A percentile compares a stretch with the other conserved stretches of the same genome.
Evolutionary conservation across 2,329 filamentous ascomycete species (phyloP).

Genomic region (Ophiobolus disseminans): DNA sequence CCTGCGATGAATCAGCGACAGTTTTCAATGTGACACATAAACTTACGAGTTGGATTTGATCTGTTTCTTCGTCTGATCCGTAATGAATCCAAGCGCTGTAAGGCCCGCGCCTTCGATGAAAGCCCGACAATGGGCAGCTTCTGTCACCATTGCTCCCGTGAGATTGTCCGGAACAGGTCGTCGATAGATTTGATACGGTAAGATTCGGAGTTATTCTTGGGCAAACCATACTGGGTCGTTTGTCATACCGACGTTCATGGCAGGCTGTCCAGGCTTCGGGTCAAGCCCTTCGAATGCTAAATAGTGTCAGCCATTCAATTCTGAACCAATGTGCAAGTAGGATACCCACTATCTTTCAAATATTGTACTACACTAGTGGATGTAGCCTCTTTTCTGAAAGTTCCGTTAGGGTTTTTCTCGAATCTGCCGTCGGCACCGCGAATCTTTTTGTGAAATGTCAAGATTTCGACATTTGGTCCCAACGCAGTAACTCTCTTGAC

Average conservation of each 20-base stretch:
- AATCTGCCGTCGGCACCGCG: too few species aligned
- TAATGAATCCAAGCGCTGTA: neutral
- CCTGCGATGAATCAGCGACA: neutral
- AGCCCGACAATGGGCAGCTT: neutral
- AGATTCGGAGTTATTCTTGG: constrained; percentile 9
- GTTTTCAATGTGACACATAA: too few species aligned
- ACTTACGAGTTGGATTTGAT: neutral
- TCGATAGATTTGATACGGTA: constrained; percentile 17
- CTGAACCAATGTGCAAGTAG: too few species aligned
- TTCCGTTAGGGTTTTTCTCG: too few species aligned
- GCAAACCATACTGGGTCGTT: constrained; percentile 9
- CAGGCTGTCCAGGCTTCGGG: neutral
- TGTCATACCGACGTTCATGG: constrained; percentile 3
- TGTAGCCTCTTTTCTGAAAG: too few species aligned
- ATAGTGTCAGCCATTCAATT: too few species aligned
- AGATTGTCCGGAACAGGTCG: constrained; percentile 10
- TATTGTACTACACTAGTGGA: too few species aligned
- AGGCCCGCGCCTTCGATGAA: neutral
- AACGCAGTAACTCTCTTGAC: too few species aligned
- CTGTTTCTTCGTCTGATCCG: neutral
- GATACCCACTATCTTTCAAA: too few species aligned
- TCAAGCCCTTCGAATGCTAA: too few species aligned
- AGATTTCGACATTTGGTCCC: too few species aligned
- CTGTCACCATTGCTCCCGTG: constrained; percentile 5
- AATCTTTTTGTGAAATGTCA: too few species aligned